phyloP scores from a whole-genome alignment of 106 monocot genomes.

The Allium fistulosum region DNA sequence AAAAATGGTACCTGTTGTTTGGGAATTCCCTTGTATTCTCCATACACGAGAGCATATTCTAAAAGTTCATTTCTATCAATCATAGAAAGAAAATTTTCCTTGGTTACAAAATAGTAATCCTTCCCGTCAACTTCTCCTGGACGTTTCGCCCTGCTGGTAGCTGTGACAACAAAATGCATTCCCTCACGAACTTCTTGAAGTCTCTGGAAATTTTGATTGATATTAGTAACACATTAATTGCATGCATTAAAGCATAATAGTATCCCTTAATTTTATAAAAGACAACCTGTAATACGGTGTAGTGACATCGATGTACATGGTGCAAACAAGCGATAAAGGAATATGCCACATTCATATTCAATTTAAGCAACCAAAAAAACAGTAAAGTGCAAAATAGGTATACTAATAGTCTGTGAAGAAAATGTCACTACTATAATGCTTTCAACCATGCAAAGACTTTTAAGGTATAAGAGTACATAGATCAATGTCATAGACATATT shows the following conservation, averaged over 20 bases:
- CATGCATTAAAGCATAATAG: neutral
- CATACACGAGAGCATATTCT: constrained; percentile 98
- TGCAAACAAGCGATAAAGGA: no score
- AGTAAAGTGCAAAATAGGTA: neutral
- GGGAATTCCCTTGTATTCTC: constrained; percentile 95
- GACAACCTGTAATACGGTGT: neutral
- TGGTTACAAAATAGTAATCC: constrained; percentile 91
- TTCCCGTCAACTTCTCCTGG: constrained; percentile 89
- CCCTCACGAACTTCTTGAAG: constrained; percentile 74
- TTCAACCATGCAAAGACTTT: no score
- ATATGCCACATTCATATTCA: no score
- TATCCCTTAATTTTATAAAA: neutral
- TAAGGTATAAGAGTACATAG: no score
- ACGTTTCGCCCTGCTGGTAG: constrained; percentile 69
- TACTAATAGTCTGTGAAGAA: neutral
- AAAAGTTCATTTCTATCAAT: constrained; percentile 79
- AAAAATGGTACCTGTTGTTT: constrained; percentile 76
- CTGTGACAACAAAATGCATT: constrained; percentile 95
- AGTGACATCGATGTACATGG: no score
- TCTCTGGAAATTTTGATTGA: constrained; percentile 33
- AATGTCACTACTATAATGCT: no score
- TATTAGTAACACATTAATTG: neutral
- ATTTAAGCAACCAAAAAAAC: no score
- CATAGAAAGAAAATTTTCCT: constrained; percentile 92
- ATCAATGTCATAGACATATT: no score